phyloP scores from a whole-genome alignment of 306 rosid genomes.

The Dalbergia oliveri region DNA sequence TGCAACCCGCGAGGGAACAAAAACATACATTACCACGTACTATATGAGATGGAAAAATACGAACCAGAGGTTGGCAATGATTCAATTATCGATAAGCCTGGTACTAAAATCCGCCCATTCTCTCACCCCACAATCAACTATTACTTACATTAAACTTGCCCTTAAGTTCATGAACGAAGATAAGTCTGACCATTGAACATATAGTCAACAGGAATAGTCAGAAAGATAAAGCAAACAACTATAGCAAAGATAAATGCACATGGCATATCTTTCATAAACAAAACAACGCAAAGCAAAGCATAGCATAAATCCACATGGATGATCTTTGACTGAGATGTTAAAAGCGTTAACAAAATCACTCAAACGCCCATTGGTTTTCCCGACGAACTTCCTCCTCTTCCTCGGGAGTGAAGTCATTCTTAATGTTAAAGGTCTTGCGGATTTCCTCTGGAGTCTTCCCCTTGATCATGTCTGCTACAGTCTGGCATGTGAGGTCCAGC shows the following conservation, averaged over 20 bases:
- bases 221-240: constrained; percentile 23
- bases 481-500: constrained; percentile 78
- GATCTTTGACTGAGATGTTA: constrained; percentile 7
- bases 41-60: not conserved
- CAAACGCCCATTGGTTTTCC: constrained; percentile 91
- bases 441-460: constrained; percentile 87
- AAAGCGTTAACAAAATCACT: constrained; percentile 50
- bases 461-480: constrained; percentile 87
- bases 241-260: constrained; percentile 44
- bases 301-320: constrained; percentile 35
- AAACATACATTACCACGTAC: not conserved
- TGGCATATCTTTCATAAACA: constrained; percentile 26
- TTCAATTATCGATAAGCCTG: constrained; percentile 17
- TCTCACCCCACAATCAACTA: constrained; percentile 48
- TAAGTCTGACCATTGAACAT: constrained; percentile 31
- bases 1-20: not conserved
- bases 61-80: not conserved
- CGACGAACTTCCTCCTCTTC: constrained; percentile 88
- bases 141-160: constrained; percentile 60
- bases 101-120: constrained; percentile 38
- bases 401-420: constrained; percentile 78
- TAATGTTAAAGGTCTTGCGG: constrained; percentile 76
- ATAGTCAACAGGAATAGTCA: constrained; percentile 43
- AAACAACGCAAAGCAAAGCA: not conserved
- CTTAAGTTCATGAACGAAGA: constrained; percentile 26